Evolutionary conservation across 176 grass and related monocot genomes (phyloP).

Genomic region (Oryza coarctata): DNA sequence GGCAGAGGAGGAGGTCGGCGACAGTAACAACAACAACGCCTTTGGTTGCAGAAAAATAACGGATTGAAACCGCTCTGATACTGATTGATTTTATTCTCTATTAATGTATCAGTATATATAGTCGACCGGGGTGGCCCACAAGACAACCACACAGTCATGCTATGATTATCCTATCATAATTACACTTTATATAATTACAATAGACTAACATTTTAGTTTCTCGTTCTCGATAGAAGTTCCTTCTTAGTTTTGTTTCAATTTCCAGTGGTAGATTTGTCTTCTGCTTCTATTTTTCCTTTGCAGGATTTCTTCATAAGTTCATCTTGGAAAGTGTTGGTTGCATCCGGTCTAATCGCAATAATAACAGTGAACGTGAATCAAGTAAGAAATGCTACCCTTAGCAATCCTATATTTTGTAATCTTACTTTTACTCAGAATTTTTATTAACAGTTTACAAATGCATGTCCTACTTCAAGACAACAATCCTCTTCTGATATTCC

Average conservation of each 20-base stretch:
- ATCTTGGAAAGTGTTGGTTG: slow-evolving; percentile 90
- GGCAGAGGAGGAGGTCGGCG: no score
- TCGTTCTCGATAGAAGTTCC: neutral
- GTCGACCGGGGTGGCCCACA: no score
- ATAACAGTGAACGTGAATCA: slow-evolving; percentile 84
- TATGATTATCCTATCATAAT: no score
- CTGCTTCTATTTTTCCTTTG: slow-evolving; percentile 20
- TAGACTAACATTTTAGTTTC: no score
- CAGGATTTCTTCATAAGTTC: slow-evolving; percentile 94
- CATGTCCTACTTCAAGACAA: slow-evolving; percentile 80
- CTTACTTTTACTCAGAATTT: neutral
- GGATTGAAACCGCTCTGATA: no score
- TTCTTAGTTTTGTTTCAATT: slow-evolving; percentile 1
- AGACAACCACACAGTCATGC: no score
- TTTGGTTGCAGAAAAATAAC: no score
- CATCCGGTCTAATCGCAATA: slow-evolving; percentile 93
- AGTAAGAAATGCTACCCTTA: slow-evolving; percentile 49
- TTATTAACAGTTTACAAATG: slow-evolving; percentile 65
- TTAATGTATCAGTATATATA: no score
- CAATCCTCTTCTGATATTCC: slow-evolving; percentile 91
- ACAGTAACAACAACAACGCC: no score
- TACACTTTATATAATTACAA: no score
- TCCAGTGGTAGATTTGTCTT: neutral
- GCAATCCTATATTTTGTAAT: neutral
- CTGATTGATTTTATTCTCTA: no score